Conservation (phyloP, 2,329 filamentous ascomycete species). For the Trichophaea hybrida region DNA sequence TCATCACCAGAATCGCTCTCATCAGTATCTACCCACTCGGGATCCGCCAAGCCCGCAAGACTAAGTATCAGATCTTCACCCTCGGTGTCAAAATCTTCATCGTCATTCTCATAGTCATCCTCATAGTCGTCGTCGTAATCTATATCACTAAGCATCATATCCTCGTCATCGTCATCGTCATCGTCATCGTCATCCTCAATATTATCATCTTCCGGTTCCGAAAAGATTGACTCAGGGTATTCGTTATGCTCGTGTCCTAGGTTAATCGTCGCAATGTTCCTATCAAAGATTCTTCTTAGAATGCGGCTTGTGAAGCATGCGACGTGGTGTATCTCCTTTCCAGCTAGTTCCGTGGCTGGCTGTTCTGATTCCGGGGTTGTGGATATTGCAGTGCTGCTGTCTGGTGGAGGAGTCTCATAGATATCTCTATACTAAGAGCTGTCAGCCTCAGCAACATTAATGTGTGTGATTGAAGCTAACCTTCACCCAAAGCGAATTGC, state of each 20-base stretch:
- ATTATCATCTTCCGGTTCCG: not conserved
- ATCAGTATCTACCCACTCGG: not conserved
- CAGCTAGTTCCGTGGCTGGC: not conserved
- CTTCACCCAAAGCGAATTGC: conserved; percentile 6
- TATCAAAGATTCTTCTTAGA: not conserved
- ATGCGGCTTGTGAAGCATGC: not conserved
- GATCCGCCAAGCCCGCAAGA: no score
- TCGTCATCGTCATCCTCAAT: not conserved
- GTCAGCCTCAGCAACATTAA: no score
- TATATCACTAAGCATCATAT: not conserved
- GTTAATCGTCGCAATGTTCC: not conserved
- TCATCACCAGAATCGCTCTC: not conserved
- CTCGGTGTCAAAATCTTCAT: not conserved
- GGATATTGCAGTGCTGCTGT: not conserved
- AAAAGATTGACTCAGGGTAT: not conserved
- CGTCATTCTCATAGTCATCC: not conserved
- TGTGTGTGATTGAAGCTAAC: no score
- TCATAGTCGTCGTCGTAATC: not conserved
- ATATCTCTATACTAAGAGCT: conserved; percentile 4
- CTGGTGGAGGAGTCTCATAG: not conserved
- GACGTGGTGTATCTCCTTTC: not conserved
- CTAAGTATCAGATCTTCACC: not conserved
- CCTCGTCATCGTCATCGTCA: not conserved
- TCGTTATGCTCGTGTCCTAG: not conserved
- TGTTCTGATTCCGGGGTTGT: not conserved